These are phyloP conservation scores for Penicillium hordei DNA, from an alignment of 2,329 filamentous ascomycete genomes.

Conservation along the genomic window DNA sequence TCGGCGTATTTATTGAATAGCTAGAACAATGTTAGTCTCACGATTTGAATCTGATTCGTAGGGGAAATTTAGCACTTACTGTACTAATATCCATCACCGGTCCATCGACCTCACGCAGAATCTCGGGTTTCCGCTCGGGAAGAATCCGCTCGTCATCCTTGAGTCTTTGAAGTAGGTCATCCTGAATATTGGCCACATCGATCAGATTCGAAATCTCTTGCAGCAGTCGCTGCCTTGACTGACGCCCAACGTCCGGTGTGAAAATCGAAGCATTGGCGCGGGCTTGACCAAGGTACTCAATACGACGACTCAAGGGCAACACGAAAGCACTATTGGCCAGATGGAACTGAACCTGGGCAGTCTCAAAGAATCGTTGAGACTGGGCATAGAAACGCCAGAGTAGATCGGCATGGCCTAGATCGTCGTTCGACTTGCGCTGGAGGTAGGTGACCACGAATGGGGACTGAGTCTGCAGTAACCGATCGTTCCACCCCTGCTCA, in stretches of 20 bases:
- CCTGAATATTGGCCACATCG: slow-evolving; percentile 92
- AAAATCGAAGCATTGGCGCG: slow-evolving; percentile 89
- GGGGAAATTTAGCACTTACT: slow-evolving; percentile 54
- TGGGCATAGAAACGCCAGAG: slow-evolving; percentile 92
- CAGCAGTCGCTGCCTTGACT: slow-evolving; percentile 79
- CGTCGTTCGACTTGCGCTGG: slow-evolving; percentile 68
- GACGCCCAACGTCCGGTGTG: slow-evolving; percentile 71
- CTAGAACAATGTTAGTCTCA: slow-evolving; percentile 44
- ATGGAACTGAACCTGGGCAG: slow-evolving; percentile 79
- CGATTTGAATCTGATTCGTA: no score
- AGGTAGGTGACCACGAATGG: slow-evolving; percentile 85
- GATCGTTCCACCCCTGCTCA: slow-evolving; percentile 76
- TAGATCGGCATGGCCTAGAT: slow-evolving; percentile 79
- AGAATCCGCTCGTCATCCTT: slow-evolving; percentile 69
- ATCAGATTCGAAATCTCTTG: slow-evolving; percentile 83
- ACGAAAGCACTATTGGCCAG: slow-evolving; percentile 80
- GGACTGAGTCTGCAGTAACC: slow-evolving; percentile 80
- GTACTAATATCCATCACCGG: slow-evolving; percentile 72
- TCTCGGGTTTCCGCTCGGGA: slow-evolving; percentile 61
- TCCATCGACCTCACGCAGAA: slow-evolving; percentile 71
- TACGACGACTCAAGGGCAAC: slow-evolving; percentile 78
- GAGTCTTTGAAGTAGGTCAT: slow-evolving; percentile 80
- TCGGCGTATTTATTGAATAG: slow-evolving; percentile 94
- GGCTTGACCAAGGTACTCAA: slow-evolving; percentile 84
- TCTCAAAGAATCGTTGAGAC: slow-evolving; percentile 78